phyloP scores from a whole-genome alignment of 352 stramenopile genomes.

The Pythium biforme region DNA sequence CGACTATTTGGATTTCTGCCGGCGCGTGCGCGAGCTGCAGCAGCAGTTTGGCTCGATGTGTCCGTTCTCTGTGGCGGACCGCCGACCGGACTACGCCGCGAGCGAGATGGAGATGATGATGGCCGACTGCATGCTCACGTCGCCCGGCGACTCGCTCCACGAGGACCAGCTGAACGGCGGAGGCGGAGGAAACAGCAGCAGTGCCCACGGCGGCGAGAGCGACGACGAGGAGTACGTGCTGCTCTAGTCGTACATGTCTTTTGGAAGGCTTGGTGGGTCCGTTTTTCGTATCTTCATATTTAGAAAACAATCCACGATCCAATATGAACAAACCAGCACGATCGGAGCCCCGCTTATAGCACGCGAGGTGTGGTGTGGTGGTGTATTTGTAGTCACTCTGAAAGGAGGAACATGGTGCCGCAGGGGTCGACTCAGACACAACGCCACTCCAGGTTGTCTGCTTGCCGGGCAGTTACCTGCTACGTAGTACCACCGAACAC shows the following conservation, averaged over 20 bases:
- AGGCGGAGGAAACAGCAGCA: too few relatives aligned
- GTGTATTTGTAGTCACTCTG: too few relatives aligned
- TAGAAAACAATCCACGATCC: conserved; percentile 9
- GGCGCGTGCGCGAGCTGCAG: conserved; percentile 46
- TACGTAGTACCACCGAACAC: too few relatives aligned
- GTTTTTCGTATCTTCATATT: conserved; percentile 22
- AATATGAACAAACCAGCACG: not conserved
- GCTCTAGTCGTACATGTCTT: conserved; percentile 31
- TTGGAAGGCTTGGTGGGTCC: not conserved
- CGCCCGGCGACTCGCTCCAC: conserved; percentile 49
- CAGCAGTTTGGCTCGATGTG: conserved; percentile 42
- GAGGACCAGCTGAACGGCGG: conserved; percentile 42
- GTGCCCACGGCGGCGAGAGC: conserved; percentile 17
- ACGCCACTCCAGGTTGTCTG: too few relatives aligned
- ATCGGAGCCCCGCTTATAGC: too few relatives aligned
- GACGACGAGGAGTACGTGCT: conserved; percentile 78
- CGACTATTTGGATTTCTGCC: conserved; percentile 74
- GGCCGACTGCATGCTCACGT: conserved; percentile 51
- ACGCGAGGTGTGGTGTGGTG: too few relatives aligned
- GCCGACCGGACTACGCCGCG: conserved; percentile 51
- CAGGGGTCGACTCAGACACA: too few relatives aligned
- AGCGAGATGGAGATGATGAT: conserved; percentile 46
- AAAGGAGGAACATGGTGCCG: too few relatives aligned
- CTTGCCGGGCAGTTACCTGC: too few relatives aligned
- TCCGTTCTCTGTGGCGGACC: conserved; percentile 61